A percentile compares a stretch with the other conserved stretches of the same genome.
Conservation (phyloP, 2,329 filamentous ascomycete species). For the Pseudogymnoascus destructans region DNA sequence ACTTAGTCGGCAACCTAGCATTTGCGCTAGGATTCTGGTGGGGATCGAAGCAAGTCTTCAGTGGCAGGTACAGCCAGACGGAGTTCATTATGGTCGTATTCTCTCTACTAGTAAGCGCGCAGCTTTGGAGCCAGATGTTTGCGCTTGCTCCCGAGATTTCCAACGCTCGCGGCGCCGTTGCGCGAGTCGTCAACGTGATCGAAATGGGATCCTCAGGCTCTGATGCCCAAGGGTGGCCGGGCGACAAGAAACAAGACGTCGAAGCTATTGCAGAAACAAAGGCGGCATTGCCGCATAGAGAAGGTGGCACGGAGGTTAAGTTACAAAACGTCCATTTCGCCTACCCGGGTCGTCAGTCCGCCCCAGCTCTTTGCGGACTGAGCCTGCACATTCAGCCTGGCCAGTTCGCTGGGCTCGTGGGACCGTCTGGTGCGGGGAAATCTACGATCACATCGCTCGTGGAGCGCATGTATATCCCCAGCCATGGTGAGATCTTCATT, state of each 20-base stretch:
- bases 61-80: slow-evolving; percentile 34
- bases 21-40: slow-evolving; percentile 45
- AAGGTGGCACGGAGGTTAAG: slow-evolving; percentile 40
- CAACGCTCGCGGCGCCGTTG: slow-evolving; percentile 40
- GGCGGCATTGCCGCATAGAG: slow-evolving; percentile 30
- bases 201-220: slow-evolving; percentile 17
- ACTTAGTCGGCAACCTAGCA: slow-evolving; percentile 39
- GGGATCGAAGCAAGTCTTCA: slow-evolving; percentile 44
- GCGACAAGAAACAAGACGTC: slow-evolving; percentile 16
- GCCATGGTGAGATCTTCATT: slow-evolving; percentile 47
- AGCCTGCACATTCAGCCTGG: slow-evolving; percentile 45
- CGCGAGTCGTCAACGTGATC: slow-evolving; percentile 40
- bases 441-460: slow-evolving; percentile 55
- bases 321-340: slow-evolving; percentile 40
- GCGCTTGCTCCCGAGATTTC: slow-evolving; percentile 30
- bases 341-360: slow-evolving; percentile 41
- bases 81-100: slow-evolving; percentile 31
- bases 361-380: slow-evolving; percentile 46
- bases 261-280: slow-evolving; percentile 11
- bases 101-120: slow-evolving; percentile 48
- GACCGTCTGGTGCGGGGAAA: slow-evolving; percentile 59
- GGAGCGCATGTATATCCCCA: slow-evolving; percentile 57
- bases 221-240: neutral
- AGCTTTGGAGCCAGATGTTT: slow-evolving; percentile 2
- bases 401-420: slow-evolving; percentile 58